Evolutionary conservation across 179 eudicot species (phyloP), one percentile per base, ranked within the genome.

Genomic region (Pouteria campechiana): DNA sequence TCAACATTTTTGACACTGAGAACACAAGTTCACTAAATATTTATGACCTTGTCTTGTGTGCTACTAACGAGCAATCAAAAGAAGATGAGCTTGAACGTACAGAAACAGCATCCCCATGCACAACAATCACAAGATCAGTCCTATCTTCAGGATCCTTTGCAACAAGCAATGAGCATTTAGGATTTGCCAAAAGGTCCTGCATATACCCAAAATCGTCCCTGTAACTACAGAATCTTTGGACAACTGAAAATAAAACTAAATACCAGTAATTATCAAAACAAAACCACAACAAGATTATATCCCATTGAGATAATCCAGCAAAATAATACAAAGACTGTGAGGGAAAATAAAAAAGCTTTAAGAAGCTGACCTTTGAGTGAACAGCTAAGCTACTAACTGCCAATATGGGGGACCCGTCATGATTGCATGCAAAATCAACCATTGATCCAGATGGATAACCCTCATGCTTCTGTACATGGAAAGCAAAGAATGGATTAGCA

Each of bases 341-440:
- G n/a, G 35, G 27, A 44, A 37, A 23, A 44, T 11, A 44, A 30
- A 44, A 8, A 10, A 14, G 16, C 17, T 13, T 45, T 4, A 21
- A 8, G 16, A 3, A 13, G 32, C 68, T 29, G 38, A 81, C 95
- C 95, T 86, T 79, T 24, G 90, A 65, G 57, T 90, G 98, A 59
- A 81, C 93, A 35, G 95, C 96, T 47, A 82, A 58, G 72, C 73
- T 74, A 70, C 95, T 90, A 61, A 90, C 73, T 20, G 98, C 95
- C 55, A 90, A 74, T 58, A 90, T 69, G 37, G 98, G 98, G 57
- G 78, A 69, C 53, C 98, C 98, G 64, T 69, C 52, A 1, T 65
- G 79, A 70, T 81, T 93, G 63, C 90, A 86, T 33, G 95, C 94
- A 66, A 74, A 81, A 66, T 90, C 98, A 11, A 86, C 80, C 94